Base-by-base conservation (phyloP, 306 rosid genomes). In the Sophora flavescens region DNA sequence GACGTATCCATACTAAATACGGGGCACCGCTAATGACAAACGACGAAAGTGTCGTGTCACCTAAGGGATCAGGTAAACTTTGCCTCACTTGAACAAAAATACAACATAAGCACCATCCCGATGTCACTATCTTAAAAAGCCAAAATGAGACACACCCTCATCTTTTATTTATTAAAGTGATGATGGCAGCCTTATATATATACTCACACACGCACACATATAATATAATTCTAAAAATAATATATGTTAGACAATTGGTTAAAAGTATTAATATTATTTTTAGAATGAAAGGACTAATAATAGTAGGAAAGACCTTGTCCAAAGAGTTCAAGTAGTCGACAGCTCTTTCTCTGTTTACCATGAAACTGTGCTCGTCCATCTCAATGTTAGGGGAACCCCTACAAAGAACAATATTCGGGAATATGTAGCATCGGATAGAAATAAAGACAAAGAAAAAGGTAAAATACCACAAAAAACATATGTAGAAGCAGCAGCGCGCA, bases 351-450 rank as follows among this genome's bases (percentile, higher is more conserved):
- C 98, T 93, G 80, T 93, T 93, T 41, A 88, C 92, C 84, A 93
- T 42, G 86, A 93, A 93, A 57, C 89, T 86, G 2, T 93, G 89
- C 75, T 87, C 98, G 66, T 93, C 98, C 98, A 93, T 93, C 85
- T 93, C 98, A 44, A 93, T 93, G 78, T 93, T 93, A 8, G 98
- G 98, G 53, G 98, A 91, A 6, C 98, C 97, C 89, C 97, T 93
- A 53, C 56, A 53, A 11, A 16, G 12, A 9, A 39, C 22, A 73
- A 35, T 4, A 44, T 44, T 52, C 42, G 22, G 18, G 30, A 68
- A 66, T 16, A 32, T 22, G 33, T 67, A 64, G 44, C 30, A 80
- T 59, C 32, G 38, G 58, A 14, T 42, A 6, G 3, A 28, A 30
- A 36, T 3, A 15, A 52, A 5, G 26, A 11, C 32, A 38, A 17